These are phyloP conservation scores for Pseudopithomyces chartarum DNA, from an alignment of 2,329 filamentous ascomycete genomes.

Conservation along the genomic window DNA sequence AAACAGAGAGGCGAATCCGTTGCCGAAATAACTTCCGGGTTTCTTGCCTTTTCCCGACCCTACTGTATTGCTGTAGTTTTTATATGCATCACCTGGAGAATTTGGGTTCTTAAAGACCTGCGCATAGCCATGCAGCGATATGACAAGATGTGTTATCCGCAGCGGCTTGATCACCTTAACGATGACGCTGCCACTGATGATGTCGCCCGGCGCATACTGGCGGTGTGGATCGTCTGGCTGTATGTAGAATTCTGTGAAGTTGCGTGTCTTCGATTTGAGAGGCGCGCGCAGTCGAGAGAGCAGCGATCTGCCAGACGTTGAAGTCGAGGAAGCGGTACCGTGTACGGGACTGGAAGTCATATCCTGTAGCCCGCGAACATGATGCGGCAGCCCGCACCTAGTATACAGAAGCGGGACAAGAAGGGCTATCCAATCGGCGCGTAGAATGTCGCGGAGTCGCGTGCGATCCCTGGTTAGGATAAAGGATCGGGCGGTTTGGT, in stretches of 20 bases:
- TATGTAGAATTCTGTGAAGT: conserved; percentile 79
- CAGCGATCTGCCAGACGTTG: conserved; percentile 41
- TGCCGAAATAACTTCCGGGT: conserved; percentile 67
- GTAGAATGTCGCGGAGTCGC: not conserved
- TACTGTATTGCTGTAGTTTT: conserved; percentile 54
- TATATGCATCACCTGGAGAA: conserved; percentile 60
- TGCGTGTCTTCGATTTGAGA: conserved; percentile 62
- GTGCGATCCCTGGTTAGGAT: not conserved
- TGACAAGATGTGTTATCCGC: conserved; percentile 78
- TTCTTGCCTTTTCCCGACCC: conserved; percentile 60
- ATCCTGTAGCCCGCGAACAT: conserved; percentile 44
- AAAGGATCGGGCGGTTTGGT: not conserved
- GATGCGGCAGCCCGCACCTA: conserved; percentile 43
- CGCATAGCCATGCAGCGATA: conserved; percentile 77
- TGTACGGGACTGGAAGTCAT: conserved; percentile 47
- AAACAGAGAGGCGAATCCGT: conserved; percentile 80
- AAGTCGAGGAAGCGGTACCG: conserved; percentile 35
- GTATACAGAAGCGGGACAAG: conserved; percentile 7
- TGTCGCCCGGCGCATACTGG: conserved; percentile 75
- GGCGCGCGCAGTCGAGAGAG: conserved; percentile 62
- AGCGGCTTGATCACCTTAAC: conserved; percentile 75
- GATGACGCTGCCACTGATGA: conserved; percentile 74
- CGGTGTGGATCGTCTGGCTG: conserved; percentile 77
- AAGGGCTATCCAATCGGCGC: conserved; percentile 1
- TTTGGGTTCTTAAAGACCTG: conserved; percentile 76